Evolutionary conservation across 306 rosid genomes (phyloP), one percentile per base, ranked within the genome.

Genomic region (Oxytropis ochrocephala): DNA sequence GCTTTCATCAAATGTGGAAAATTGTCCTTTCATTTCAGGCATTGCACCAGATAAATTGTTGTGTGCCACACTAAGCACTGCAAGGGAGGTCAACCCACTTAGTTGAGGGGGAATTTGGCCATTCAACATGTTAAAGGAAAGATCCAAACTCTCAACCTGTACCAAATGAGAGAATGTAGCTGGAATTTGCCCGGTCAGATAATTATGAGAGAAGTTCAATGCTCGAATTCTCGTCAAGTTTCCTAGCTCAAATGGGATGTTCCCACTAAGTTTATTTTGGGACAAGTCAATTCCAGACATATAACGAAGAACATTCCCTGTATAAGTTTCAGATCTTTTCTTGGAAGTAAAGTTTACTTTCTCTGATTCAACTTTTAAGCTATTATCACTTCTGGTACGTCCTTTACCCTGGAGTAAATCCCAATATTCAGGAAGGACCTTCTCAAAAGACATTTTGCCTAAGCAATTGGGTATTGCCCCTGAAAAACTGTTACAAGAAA

Each of bases 191-290:
- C 59, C 59, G 1, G 1, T 27, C 8, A 53, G 24, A 11, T 4
- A 24, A 4, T 58, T 58, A 27, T 58, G 35, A 1, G 64, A 58
- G n/a, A 58, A 58, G 27, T 58, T 58, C 46, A 58, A 8, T 4
- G 64, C 0, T 14, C 4, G 13, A 8, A 58, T 33, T 33, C 13
- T 14, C 4, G 46, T 14, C 64, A 75, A 55, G 53, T 66, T 66
- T 39, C 78, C 39, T 1, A 73, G 64, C n/a, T 64, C 72, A 30
- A 0, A 53, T 43, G 78, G 78, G 3, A 73, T 58, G 5, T 11
- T 58, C 0, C 64, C 64, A 16, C 4, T 58, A 3, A 58, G 7
- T 5, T 58, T 14, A 33, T 58, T 58, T 1, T 33, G 27, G 14
- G 44, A 58, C 7, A 58, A 58, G 29, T 58, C 44, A 58, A 58